Evolutionary conservation across 1,284 basidiomycete genomes (phyloP), one percentile per base, ranked within the genome.

Genomic region (Sparassis latifolia): DNA sequence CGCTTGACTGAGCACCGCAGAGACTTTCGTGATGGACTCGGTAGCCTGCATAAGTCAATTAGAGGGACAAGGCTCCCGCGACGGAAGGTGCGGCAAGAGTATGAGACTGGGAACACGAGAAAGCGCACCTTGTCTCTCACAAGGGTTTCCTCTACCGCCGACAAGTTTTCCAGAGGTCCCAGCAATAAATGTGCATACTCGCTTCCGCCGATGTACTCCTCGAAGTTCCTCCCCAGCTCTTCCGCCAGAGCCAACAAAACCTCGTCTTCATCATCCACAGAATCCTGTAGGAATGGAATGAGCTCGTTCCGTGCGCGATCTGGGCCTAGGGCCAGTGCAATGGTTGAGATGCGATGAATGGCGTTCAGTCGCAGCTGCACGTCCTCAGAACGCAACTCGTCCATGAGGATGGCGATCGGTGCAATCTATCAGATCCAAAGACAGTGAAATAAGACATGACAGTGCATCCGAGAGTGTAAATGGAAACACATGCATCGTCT

Each of bases 251-350:
- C 97, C 39, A 99, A 80, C 38, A 99, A 76, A 32, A 99, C 96
- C 67, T 99, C 97, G 68, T 99, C 97, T 72, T 99, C 97, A 66
- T 99, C 97, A 69, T 99, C 97, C 60, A 99, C 85, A 37, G 94
- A 97, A 66, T 99, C 96, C 73, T 94, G 89, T 52, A 99, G 80
- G 76, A 99, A 99, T 1, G 95, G 92, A 58, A 99, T 84, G 57
- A 99, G 82, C 69, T 99, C 97, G 54, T 96, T 92, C 56, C 97
- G 85, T 35, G 96, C 90, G 57, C 97, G 89, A 75, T 97, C 90
- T 33, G 94, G 87, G 10, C 97, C 97, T 47, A 99, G 81, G 39
- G 97, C 97, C 55, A 99, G 82, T 2, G 97, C 97, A 71, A 99
- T 99, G 49, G 97, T 99, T 54, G 94, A 95, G 65, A 99, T 84